phyloP scores from a whole-genome alignment of 176 grass and related monocot genomes.

The Carex parvula region DNA sequence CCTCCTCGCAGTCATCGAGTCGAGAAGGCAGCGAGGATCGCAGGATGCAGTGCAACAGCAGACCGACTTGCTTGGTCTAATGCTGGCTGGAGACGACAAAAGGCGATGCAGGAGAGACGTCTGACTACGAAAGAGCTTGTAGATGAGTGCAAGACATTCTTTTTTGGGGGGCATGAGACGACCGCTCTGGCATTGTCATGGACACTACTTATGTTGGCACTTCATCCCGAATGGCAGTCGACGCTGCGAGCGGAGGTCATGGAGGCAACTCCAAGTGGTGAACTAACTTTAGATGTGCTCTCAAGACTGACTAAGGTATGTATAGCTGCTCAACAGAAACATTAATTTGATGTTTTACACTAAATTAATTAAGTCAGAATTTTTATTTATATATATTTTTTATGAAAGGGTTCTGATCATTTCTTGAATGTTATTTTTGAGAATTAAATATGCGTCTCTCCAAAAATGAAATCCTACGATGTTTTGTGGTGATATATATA shows the following conservation, averaged over 20 bases:
- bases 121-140: conserved; percentile 58
- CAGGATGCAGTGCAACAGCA: background rate
- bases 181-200: conserved; percentile 68
- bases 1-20: conserved; percentile 48
- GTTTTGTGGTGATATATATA: no score
- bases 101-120: conserved; percentile 7
- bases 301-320: conserved; percentile 52
- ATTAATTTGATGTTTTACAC: background rate
- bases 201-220: conserved; percentile 68
- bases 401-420: no score
- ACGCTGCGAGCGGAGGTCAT: conserved; percentile 48
- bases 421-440: no score
- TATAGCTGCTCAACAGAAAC: background rate
- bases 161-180: conserved; percentile 92
- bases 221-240: conserved; percentile 71
- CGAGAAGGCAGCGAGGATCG: background rate
- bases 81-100: conserved; percentile 41
- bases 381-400: no score
- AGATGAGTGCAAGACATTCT: conserved; percentile 99
- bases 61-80: conserved; percentile 55
- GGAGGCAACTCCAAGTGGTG: background rate
- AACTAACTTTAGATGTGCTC: conserved; percentile 30
- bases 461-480: no score
- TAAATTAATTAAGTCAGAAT: background rate
- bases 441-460: no score